These are phyloP conservation scores for Solanum ossicruentum DNA, from an alignment of 257 asterid species.

Conservation along the genomic window DNA sequence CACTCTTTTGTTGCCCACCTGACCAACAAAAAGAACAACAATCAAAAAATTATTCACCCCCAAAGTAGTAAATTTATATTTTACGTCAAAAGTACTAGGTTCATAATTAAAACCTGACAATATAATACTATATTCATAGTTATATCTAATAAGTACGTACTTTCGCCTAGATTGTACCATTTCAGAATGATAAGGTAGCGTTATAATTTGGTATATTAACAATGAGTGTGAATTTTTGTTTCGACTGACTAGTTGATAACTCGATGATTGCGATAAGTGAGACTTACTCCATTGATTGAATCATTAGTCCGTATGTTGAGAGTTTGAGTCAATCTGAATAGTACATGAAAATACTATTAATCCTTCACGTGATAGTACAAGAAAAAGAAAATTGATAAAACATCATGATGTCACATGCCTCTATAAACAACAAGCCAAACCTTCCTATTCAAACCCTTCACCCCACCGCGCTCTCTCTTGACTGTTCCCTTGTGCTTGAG, in stretches of 20 bases:
- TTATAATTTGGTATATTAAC: neutral
- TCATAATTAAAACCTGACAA: neutral
- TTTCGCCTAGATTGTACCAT: neutral
- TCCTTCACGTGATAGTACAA: too few species aligned
- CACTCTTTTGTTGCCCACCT: slow-evolving; percentile 16
- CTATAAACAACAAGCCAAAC: slow-evolving; percentile 11
- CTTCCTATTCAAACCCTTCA: slow-evolving; percentile 32
- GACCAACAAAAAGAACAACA: slow-evolving; percentile 1
- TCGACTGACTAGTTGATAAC: neutral
- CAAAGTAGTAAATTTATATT: neutral
- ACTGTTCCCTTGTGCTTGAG: neutral
- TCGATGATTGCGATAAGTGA: neutral
- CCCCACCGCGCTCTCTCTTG: neutral
- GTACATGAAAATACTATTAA: neutral
- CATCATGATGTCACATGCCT: neutral
- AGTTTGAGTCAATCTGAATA: neutral
- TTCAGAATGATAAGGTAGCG: neutral
- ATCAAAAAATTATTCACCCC: too few species aligned
- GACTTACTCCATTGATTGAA: neutral
- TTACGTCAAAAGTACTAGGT: neutral
- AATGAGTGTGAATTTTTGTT: neutral
- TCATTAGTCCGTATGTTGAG: neutral
- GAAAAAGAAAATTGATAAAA: neutral
- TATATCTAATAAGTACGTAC: neutral
- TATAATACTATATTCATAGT: too few species aligned